Base-by-base conservation (phyloP, 2,329 filamentous ascomycete species). In the Bisporella sp. region DNA sequence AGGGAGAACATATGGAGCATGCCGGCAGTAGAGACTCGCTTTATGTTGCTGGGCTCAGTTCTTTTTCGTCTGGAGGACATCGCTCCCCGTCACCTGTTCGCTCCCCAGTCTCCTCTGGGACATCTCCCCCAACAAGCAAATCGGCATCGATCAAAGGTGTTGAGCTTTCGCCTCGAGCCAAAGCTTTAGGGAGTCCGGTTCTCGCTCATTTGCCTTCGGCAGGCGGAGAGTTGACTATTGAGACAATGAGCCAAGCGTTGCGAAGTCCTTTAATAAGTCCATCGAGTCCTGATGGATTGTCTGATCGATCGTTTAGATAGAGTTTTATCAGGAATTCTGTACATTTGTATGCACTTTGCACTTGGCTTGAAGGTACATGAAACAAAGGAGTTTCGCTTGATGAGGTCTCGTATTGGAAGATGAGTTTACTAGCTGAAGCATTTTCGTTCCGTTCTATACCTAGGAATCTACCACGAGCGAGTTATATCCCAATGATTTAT, bases 171-270 rank as follows among this genome's bases (percentile, higher is more conserved):
- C 83, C 87, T 1, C 68, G 70, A 49, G 68, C 62, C 68, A 69
- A 70, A 47, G 67, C 80, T 6, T 67, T 88, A 13, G 80, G 76
- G 33, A 89, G 86, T 64, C 85, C 85, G 13, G 74, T 74, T 30
- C 76, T 77, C 42, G 69, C 74, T 7, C 74, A 75, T 55, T 76
- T 74, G 49, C 75, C 79, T 47, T 67, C 74, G 45, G 72, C 73
- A 53, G 76, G 74, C 43, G 79, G 82, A 30, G 91, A 96, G 55
- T 72, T 96, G 53, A 89, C 87, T 52, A 87, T 96, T 57, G 90
- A 96, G 73, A 96, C 91, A 4, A 95, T 96, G 91, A 79, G 85
- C 47, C 90, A 96, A 69, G 91, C 89, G 12, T 73, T 96, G 63
- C 77, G 87, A 64, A 84, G 81, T 67, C 69, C 73, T 47, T 79